phyloP scores from a whole-genome alignment of 352 stramenopile species.

The Phytopythium delawarense region DNA sequence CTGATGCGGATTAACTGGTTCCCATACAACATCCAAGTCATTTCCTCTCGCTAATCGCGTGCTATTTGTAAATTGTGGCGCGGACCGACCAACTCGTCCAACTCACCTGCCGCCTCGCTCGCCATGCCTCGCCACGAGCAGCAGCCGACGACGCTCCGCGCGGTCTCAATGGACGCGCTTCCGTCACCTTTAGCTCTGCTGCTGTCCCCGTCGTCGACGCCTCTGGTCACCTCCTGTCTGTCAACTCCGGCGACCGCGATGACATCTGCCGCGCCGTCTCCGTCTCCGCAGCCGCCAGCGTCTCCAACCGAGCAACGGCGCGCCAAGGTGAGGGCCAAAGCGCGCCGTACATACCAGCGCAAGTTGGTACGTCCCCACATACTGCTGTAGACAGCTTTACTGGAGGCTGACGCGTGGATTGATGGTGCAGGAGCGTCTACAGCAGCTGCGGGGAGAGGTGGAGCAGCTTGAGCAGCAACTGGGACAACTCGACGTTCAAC shows the following conservation, averaged over 20 bases:
- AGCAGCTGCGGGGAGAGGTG: background rate
- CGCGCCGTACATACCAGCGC: conserved; percentile 4
- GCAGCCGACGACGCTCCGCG: no score
- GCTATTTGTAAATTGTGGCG: no score
- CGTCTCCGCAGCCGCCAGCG: background rate
- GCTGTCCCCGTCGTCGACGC: background rate
- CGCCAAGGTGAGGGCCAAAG: background rate
- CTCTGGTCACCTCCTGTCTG: background rate
- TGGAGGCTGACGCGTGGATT: background rate
- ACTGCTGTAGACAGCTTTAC: no score
- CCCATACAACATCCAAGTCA: background rate
- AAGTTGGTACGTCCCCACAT: background rate
- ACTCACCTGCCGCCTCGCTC: no score
- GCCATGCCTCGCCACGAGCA: no score
- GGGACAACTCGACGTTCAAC: background rate
- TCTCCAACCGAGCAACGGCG: background rate
- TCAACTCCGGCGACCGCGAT: background rate
- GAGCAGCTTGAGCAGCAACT: conserved; percentile 4
- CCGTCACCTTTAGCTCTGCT: no score
- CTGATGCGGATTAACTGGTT: background rate
- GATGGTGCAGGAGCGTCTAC: background rate
- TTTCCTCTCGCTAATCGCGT: no score
- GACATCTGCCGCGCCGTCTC: background rate
- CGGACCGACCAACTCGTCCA: no score
- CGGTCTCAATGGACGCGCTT: no score